Base-by-base conservation (phyloP, 2,329 filamentous ascomycete genomes). In the Trichoderma polysporum region DNA sequence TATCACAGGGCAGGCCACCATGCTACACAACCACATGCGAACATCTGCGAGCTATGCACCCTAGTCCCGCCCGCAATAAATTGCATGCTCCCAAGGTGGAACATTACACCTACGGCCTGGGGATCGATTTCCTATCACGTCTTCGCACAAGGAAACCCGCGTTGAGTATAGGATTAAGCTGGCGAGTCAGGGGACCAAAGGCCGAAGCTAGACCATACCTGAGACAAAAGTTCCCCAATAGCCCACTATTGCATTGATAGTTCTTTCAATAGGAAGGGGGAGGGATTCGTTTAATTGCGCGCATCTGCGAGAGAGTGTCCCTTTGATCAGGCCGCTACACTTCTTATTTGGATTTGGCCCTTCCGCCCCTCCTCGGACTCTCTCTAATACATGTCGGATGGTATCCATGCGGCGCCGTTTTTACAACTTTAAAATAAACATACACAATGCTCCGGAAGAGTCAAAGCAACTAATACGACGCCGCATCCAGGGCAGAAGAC, bases 161-260 rank as follows among this genome's bases (percentile, higher is more conserved):
- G 19, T 56, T 27, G 19, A 47, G 29, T 19, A 37, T 19, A 47
- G 22, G n/a, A 54, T n/a, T 27, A 25, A 17, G 15, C 17, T 54
- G 50, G 19, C 50, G 60, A 64, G 50, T 64, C 60, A 64, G 60
- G 35, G 50, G 60, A 33, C 31, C 10, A 56, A 19, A 35, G n/a
- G 15, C 61, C 50, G 50, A 49, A 27, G 19, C 50, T 47, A 64
- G n/a, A n/a, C 15, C 41, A 45, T 35, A 33, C 50, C n/a, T 64
- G 50, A 56, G 50, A 56, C 61, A 64, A 64, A 64, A 56, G 61
- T 64, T 56, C 61, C 61, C 50, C 27, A 56, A 64, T 56, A 47
- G 37, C 35, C 15, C 41, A 22, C 9, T 35, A 64, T 10, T 64
- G 19, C 61, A 15, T 19, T 15, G 61, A 8, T n/a, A 4, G 13